Base-by-base conservation (phyloP, 148 eudicot genomes). In the Hydrangea macrophylla region DNA sequence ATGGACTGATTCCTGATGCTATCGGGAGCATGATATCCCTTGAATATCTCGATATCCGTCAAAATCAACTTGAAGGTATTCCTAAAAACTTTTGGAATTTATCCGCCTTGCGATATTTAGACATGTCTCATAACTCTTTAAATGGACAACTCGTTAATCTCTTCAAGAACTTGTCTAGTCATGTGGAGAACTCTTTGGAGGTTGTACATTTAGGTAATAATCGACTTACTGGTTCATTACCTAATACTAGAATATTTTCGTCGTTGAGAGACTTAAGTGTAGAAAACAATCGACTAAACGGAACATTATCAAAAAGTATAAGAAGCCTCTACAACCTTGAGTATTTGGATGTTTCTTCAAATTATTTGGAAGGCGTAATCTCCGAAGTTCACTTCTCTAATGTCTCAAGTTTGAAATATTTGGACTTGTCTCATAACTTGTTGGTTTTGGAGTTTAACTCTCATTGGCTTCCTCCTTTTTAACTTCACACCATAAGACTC, bases 401-500 rank as follows among this genome's bases (percentile, higher is more conserved):
- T 6, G 39, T 59, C 40, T 28, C 5, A 1, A 59, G 7, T 15
- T 35, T 59, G 32, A 59, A 18, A 9, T 9, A 17, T 2, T 32
- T 58, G 37, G 1, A 0, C 37, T 28, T 58, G 6, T 31, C 25
- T 31, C 15, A 10, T 0, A 58, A 58, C 62, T 58, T 37, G 31
- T 30, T 58, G 2, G 25, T 18, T 31, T 13, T 58, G 8, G 31
- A 18, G 28, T 2, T 58, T 1, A 58, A 37, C 62, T 58, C 42
- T 42, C 40, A 32, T 9, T 60, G 63, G 63, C 24, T 60, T 35
- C 63, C 63, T n/a, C 63, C 63, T 8, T 60, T 60, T 35, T 42
- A 60, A 35, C 63, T 60, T 13, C 26, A 60, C 3, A 2, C n/a
- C n/a, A 20, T 60, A 2, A 0, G 0, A 0, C 8, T 35, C 25